phyloP scores from a whole-genome alignment of 2,329 filamentous ascomycete genomes.

The Arachnopeziza araneosa region DNA sequence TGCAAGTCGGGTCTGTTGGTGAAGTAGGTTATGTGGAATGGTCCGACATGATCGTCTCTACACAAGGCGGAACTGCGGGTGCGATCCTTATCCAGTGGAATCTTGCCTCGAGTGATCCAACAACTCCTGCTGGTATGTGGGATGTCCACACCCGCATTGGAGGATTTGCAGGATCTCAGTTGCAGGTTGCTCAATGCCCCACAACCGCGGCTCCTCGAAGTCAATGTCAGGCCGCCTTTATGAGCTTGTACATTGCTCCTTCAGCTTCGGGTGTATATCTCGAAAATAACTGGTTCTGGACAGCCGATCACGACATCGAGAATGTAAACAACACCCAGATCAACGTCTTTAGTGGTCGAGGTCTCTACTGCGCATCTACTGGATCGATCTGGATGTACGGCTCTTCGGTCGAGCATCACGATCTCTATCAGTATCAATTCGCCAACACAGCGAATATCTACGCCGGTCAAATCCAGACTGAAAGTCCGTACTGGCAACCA shows the following conservation, averaged over 20 bases:
- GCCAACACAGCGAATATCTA: conserved; percentile 29
- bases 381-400: conserved; percentile 46
- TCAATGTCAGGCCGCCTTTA: conserved; percentile 31
- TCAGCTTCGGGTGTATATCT: conserved; percentile 40
- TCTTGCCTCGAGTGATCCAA: conserved; percentile 40
- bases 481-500: conserved; percentile 22
- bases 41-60: conserved; percentile 51
- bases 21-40: conserved; percentile 54
- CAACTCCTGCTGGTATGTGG: conserved; percentile 41
- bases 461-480: conserved; percentile 23
- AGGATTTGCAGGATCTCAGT: conserved; percentile 36
- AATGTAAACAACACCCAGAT: conserved; percentile 42
- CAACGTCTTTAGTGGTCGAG: conserved; percentile 47
- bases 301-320: conserved; percentile 40
- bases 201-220: conserved; percentile 45
- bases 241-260: conserved; percentile 31
- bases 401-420: conserved; percentile 42
- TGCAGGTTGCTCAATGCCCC: conserved; percentile 26
- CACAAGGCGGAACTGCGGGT: neutral
- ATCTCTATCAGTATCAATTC: conserved; percentile 49
- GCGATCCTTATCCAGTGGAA: neutral
- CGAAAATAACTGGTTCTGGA: conserved; percentile 45
- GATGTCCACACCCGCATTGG: conserved; percentile 33
- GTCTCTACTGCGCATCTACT: conserved; percentile 41
- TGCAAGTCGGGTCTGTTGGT: conserved; percentile 47